These are phyloP conservation scores for Wickerhamomyces alni DNA, from an alignment of 805 yeast species.

Conservation along the genomic window DNA sequence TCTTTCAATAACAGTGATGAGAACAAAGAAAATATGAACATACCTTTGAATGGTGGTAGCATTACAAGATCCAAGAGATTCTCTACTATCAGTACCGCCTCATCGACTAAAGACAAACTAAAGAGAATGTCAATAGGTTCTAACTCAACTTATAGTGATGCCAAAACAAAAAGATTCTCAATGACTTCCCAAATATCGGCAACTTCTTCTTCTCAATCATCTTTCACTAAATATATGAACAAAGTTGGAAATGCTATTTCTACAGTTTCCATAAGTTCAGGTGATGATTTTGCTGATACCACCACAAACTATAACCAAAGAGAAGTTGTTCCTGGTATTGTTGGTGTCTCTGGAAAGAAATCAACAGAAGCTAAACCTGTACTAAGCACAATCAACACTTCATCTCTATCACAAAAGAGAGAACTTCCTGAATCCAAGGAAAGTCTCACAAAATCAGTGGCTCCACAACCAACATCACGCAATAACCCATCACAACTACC, in stretches of 20 bases:
- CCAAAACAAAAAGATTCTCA: conserved; percentile 14
- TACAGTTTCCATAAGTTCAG: conserved; percentile 18
- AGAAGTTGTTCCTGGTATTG: conserved; percentile 18
- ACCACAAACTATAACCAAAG: conserved; percentile 15
- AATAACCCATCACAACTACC: not conserved
- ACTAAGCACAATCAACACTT: conserved; percentile 3
- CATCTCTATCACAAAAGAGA: conserved; percentile 5
- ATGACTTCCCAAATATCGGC: conserved; percentile 13
- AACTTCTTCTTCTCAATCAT: conserved; percentile 13
- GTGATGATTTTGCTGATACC: conserved; percentile 3
- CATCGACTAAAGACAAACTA: conserved; percentile 6
- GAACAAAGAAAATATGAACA: conserved; percentile 18
- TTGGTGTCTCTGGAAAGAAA: conserved; percentile 10
- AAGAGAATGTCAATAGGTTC: conserved; percentile 21
- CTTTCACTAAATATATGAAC: conserved; percentile 17
- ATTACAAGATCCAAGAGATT: conserved; percentile 5
- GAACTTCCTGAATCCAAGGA: not conserved
- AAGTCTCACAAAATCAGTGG: not conserved
- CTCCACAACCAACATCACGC: not conserved
- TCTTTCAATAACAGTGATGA: conserved; percentile 14
- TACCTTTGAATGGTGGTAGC: not conserved
- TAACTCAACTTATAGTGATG: conserved; percentile 1
- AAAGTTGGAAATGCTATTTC: conserved; percentile 21
- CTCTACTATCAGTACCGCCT: conserved; percentile 7
- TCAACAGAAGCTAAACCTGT: not conserved